Evolutionary conservation across 495 filamentous ascomycete genomes (phyloP).

Genomic region (Astrothelium macrocarpum): DNA sequence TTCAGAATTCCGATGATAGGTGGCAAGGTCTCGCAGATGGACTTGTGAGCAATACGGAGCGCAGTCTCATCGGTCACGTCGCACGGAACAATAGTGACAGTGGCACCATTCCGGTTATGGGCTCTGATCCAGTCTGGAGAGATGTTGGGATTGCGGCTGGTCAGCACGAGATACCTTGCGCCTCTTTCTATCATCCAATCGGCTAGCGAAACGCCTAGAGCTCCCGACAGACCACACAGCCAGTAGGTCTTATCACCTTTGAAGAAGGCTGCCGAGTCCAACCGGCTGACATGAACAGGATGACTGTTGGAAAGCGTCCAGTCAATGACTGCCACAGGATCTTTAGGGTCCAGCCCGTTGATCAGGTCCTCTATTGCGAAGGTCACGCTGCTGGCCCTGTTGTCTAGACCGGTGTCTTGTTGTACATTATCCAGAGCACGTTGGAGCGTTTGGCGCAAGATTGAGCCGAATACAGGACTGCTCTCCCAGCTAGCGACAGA

Average conservation of each 20-base stretch:
- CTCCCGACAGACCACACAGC: not conserved
- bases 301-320: not conserved
- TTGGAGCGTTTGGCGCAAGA: not conserved
- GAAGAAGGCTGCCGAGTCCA: not conserved
- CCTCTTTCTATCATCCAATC: not conserved
- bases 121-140: not conserved
- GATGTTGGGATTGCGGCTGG: not conserved
- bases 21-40: not conserved
- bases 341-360: not conserved
- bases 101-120: not conserved
- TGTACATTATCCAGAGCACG: not conserved
- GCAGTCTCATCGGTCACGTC: not conserved
- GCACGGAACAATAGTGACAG: not conserved
- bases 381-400: not conserved
- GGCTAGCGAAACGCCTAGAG: not conserved
- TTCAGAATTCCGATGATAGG: constrained; percentile 1
- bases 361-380: not conserved
- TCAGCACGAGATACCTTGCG: not conserved
- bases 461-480: not conserved
- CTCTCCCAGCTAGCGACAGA: not conserved
- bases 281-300: not conserved
- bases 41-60: not conserved
- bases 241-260: not conserved
- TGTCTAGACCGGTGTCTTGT: not conserved
- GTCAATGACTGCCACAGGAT: not conserved